These are phyloP conservation scores for Jatropha curcas DNA, from an alignment of 345 rosid species.

Conservation along the genomic window DNA sequence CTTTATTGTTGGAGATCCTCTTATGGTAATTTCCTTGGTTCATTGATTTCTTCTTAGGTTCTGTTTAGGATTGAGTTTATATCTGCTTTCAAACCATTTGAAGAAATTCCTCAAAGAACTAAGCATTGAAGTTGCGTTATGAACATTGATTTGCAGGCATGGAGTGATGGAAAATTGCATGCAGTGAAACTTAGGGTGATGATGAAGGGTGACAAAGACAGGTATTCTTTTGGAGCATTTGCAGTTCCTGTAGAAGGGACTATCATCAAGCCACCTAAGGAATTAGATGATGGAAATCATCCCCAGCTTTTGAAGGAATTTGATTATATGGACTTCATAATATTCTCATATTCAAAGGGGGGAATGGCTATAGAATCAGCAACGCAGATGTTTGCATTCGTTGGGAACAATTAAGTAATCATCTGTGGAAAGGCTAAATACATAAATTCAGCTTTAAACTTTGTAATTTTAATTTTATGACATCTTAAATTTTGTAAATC, in stretches of 20 bases:
- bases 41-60: too few species aligned
- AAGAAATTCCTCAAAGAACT: too few species aligned
- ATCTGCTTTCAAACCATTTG: too few species aligned
- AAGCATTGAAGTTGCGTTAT: too few species aligned
- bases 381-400: not conserved
- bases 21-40: slow-evolving; percentile 16
- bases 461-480: too few species aligned
- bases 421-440: too few species aligned
- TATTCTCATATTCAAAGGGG: not conserved
- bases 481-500: too few species aligned
- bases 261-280: slow-evolving; percentile 9
- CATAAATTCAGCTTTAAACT: too few species aligned
- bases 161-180: slow-evolving; percentile 23
- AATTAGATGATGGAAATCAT: slow-evolving; percentile 12
- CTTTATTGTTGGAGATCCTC: slow-evolving; percentile 19
- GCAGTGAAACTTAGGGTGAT: slow-evolving; percentile 17
- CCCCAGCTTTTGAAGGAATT: slow-evolving; percentile 23
- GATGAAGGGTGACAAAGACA: slow-evolving; percentile 19
- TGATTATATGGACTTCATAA: slow-evolving; percentile 10
- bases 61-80: too few species aligned
- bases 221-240: slow-evolving; percentile 13
- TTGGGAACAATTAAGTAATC: not conserved
- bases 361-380: not conserved
- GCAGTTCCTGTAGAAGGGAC: slow-evolving; percentile 11
- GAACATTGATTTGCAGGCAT: not conserved